These are phyloP conservation scores for Simplicillium aogashimaense DNA, from an alignment of 2,329 filamentous ascomycete genomes.

Conservation along the genomic window DNA sequence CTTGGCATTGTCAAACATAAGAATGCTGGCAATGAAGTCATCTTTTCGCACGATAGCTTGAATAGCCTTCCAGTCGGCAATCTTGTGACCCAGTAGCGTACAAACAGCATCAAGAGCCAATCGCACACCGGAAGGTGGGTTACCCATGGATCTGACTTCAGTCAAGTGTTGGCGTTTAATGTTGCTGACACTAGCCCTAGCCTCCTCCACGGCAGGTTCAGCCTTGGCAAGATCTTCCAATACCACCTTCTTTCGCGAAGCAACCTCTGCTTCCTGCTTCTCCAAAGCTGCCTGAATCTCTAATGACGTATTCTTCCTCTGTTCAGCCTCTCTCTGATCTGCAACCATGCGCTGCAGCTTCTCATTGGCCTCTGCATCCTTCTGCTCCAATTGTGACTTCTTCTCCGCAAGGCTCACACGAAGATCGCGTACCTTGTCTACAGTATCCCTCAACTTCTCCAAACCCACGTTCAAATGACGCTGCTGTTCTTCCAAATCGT, in stretches of 20 bases:
- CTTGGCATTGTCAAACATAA: conserved; percentile 91
- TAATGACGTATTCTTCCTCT: conserved; percentile 76
- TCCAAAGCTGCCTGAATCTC: conserved; percentile 83
- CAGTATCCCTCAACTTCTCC: conserved; percentile 92
- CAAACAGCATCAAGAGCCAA: conserved; percentile 95
- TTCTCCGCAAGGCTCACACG: conserved; percentile 87
- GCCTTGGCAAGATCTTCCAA: conserved; percentile 79
- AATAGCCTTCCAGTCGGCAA: conserved; percentile 84
- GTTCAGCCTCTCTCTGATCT: conserved; percentile 89
- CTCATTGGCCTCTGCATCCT: conserved; percentile 92
- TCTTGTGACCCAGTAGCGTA: conserved; percentile 83
- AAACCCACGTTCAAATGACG: conserved; percentile 96
- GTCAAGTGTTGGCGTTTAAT: conserved; percentile 97
- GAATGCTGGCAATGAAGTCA: conserved; percentile 96
- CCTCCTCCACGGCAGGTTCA: conserved; percentile 86
- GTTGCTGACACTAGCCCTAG: conserved; percentile 92
- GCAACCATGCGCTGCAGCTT: conserved; percentile 96
- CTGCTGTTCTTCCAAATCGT: conserved; percentile 97
- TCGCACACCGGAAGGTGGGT: conserved; percentile 81
- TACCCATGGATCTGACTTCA: conserved; percentile 94
- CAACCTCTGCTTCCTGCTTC: conserved; percentile 82
- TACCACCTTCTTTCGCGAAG: conserved; percentile 73
- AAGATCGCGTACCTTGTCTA: conserved; percentile 92
- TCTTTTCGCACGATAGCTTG: conserved; percentile 81
- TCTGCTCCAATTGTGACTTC: conserved; percentile 84